phyloP scores from a whole-genome alignment of 2,329 filamentous ascomycete species.

The Arthroderma sp. region DNA sequence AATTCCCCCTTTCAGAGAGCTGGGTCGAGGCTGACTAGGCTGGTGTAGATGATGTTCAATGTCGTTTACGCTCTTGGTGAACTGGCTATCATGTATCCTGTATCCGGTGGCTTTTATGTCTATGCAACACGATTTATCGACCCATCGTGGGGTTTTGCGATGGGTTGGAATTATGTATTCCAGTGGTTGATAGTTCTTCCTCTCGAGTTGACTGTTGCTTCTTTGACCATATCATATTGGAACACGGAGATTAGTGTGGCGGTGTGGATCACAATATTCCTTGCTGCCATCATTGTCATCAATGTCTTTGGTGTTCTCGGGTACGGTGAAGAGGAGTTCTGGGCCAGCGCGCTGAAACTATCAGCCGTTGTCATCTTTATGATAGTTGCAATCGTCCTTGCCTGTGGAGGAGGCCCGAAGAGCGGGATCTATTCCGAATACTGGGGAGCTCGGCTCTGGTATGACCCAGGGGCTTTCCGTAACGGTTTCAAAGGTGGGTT shows the following conservation, averaged over 20 bases:
- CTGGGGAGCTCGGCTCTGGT: slow-evolving; percentile 55
- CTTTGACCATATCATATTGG: slow-evolving; percentile 69
- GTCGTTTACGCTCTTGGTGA: slow-evolving; percentile 48
- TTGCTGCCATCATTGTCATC: slow-evolving; percentile 56
- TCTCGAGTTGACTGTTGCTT: slow-evolving; percentile 69
- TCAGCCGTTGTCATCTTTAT: slow-evolving; percentile 72
- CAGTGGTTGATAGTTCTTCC: slow-evolving; percentile 74
- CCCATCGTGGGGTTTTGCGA: slow-evolving; percentile 40
- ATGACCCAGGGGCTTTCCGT: slow-evolving; percentile 51
- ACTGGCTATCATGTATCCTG: slow-evolving; percentile 47
- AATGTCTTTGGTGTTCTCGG: slow-evolving; percentile 74
- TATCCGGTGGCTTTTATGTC: slow-evolving; percentile 49
- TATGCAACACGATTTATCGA: slow-evolving; percentile 49
- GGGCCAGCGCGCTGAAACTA: slow-evolving; percentile 70
- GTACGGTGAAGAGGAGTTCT: slow-evolving; percentile 72
- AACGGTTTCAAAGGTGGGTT: slow-evolving; percentile 38
- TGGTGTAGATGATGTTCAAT: slow-evolving; percentile 40
- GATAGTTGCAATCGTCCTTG: slow-evolving; percentile 62
- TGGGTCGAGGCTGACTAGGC: neutral
- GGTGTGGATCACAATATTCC: slow-evolving; percentile 55
- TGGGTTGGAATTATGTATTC: slow-evolving; percentile 52
- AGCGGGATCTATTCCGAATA: slow-evolving; percentile 19
- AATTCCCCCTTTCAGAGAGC: neutral
- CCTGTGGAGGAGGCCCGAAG: slow-evolving; percentile 30
- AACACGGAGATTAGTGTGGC: slow-evolving; percentile 21